Conservation (phyloP, 2,329 filamentous ascomycete genomes). For the Lasiodiplodia citricola region DNA sequence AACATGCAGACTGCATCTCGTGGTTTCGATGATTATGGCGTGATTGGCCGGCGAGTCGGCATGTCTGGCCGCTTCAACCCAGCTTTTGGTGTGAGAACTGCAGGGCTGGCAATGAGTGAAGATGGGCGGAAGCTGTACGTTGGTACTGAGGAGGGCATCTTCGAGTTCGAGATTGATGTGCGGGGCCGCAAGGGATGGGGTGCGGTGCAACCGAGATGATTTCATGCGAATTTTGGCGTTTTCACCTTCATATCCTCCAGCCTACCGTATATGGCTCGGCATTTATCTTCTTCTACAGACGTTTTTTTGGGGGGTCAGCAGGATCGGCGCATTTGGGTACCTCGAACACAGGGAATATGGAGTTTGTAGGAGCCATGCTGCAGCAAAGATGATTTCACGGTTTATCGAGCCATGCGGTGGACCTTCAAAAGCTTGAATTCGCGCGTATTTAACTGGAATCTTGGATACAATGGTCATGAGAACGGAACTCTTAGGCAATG, state of each 20-base stretch:
- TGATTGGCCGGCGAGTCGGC: constrained; percentile 18
- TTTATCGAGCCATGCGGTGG: background rate
- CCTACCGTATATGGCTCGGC: background rate
- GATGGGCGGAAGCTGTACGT: constrained; percentile 55
- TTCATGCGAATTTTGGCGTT: background rate
- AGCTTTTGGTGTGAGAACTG: constrained; percentile 49
- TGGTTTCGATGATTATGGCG: constrained; percentile 22
- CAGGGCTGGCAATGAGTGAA: constrained; percentile 55
- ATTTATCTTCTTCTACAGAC: background rate
- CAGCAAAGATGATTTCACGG: background rate
- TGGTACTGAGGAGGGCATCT: constrained; percentile 71
- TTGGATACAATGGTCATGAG: background rate
- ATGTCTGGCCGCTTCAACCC: constrained; percentile 28
- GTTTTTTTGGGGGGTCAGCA: constrained; percentile 3
- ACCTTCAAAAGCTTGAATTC: too few species aligned
- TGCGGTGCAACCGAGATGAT: constrained; percentile 44
- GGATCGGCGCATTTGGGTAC: constrained; percentile 9
- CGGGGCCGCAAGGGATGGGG: constrained; percentile 61
- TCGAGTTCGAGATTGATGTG: constrained; percentile 72
- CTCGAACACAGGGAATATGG: background rate
- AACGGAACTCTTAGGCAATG: background rate
- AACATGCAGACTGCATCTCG: constrained; percentile 31
- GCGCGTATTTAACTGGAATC: background rate
- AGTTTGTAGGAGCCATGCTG: background rate
- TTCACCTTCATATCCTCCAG: background rate